Conservation (phyloP, 1,284 basidiomycete species). For the Cryptococcus jaspeensis region DNA sequence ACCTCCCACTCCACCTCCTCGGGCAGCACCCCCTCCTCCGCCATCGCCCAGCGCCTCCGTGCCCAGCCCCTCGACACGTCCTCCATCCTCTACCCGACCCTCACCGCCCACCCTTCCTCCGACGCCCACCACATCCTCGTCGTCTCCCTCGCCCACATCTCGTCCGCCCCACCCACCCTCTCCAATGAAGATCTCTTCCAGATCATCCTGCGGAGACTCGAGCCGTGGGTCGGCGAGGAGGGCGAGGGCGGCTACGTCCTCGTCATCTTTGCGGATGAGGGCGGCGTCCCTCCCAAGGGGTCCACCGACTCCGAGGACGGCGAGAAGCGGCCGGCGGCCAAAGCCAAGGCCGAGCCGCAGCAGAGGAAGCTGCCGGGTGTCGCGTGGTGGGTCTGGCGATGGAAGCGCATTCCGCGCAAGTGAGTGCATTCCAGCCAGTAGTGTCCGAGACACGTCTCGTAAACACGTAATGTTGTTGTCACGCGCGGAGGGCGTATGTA, state of each 20-base stretch:
- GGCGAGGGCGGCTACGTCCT: slow-evolving; percentile 38
- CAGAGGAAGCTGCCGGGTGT: slow-evolving; percentile 29
- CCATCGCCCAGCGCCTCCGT: slow-evolving; percentile 4
- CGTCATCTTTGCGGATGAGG: slow-evolving; percentile 37
- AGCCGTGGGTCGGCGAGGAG: slow-evolving; percentile 43
- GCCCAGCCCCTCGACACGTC: slow-evolving; percentile 20
- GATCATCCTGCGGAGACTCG: slow-evolving; percentile 26
- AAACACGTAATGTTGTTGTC: no score
- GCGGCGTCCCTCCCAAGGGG: not conserved
- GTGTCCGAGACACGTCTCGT: no score
- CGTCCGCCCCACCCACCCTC: slow-evolving; percentile 16
- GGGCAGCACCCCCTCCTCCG: not conserved
- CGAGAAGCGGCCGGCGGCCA: not conserved
- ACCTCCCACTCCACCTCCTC: not conserved
- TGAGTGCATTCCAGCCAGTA: slow-evolving; percentile 16
- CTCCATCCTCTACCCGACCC: slow-evolving; percentile 22
- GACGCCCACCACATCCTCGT: slow-evolving; percentile 27
- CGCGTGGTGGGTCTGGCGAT: slow-evolving; percentile 42
- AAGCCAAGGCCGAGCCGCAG: slow-evolving; percentile 11
- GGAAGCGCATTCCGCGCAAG: slow-evolving; percentile 35
- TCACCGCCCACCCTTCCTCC: slow-evolving; percentile 17
- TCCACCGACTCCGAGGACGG: not conserved
- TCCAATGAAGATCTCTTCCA: slow-evolving; percentile 33
- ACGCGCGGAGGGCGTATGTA: not conserved
- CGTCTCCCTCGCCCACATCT: slow-evolving; percentile 26